These are phyloP conservation scores for Boletus smithii DNA, from an alignment of 1,284 basidiomycete genomes.

Conservation along the genomic window DNA sequence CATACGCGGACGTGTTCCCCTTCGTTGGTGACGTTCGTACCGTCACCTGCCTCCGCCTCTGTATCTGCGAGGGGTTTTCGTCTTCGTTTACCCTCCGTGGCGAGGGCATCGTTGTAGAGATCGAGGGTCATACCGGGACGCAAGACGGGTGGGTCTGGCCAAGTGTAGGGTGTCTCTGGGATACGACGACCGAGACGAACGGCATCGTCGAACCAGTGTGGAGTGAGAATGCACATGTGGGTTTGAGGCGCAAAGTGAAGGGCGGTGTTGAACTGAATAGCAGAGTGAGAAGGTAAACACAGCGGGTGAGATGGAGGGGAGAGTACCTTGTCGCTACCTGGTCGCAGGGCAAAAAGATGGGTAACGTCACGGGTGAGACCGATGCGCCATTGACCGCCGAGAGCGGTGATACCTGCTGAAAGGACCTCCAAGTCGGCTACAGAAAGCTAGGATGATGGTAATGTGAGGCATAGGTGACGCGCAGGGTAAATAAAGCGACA, in stretches of 20 bases:
- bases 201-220: slow-evolving; percentile 84
- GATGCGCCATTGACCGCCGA: slow-evolving; percentile 80
- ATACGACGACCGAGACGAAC: slow-evolving; percentile 61
- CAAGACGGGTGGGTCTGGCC: slow-evolving; percentile 63
- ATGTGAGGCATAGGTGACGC: background rate
- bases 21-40: background rate
- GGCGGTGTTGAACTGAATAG: slow-evolving; percentile 50
- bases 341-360: slow-evolving; percentile 68
- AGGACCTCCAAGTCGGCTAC: slow-evolving; percentile 69
- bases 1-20: slow-evolving; percentile 39
- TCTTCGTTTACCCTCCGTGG: slow-evolving; percentile 18
- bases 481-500: slow-evolving; percentile 16
- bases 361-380: slow-evolving; percentile 81
- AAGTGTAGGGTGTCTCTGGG: slow-evolving; percentile 62
- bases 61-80: slow-evolving; percentile 12
- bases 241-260: slow-evolving; percentile 55
- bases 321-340: slow-evolving; percentile 44
- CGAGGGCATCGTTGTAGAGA: slow-evolving; percentile 17
- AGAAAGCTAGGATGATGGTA: slow-evolving; percentile 43
- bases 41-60: slow-evolving; percentile 2
- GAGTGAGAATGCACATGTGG: slow-evolving; percentile 60
- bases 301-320: background rate
- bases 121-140: slow-evolving; percentile 25
- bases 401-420: slow-evolving; percentile 63
- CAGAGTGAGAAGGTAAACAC: background rate